Conservation (phyloP, 2,329 filamentous ascomycete genomes). For the Elsinoe necatrix region DNA sequence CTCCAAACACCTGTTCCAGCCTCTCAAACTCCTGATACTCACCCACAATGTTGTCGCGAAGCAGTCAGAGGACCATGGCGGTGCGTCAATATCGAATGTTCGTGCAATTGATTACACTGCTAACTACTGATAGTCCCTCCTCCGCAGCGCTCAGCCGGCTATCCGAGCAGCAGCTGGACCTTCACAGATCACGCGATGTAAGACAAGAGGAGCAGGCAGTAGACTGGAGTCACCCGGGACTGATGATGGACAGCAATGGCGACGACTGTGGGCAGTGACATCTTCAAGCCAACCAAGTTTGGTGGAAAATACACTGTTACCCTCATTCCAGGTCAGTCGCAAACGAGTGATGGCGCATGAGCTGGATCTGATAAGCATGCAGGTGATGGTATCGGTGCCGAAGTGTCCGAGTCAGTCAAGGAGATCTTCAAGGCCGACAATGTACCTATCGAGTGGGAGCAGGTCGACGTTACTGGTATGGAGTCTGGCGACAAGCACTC, state of each 20-base stretch:
- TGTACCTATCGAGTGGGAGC: slow-evolving; percentile 97
- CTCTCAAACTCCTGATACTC: slow-evolving; percentile 18
- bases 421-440: slow-evolving; percentile 99
- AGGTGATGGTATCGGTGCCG: slow-evolving; percentile 93
- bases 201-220: slow-evolving; percentile 23
- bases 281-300: slow-evolving; percentile 98
- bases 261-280: slow-evolving; percentile 75
- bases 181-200: slow-evolving; percentile 48
- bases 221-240: slow-evolving; percentile 20
- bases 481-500: slow-evolving; percentile 77
- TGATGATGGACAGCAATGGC: slow-evolving; percentile 48
- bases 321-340: slow-evolving; percentile 72
- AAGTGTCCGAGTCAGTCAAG: slow-evolving; percentile 97
- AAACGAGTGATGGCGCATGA: slow-evolving; percentile 8
- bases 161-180: slow-evolving; percentile 41
- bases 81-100: slow-evolving; percentile 16
- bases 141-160: slow-evolving; percentile 45
- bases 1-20: slow-evolving; percentile 6
- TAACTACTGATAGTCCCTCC: slow-evolving; percentile 41
- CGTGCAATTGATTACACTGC: slow-evolving; percentile 24
- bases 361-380: slow-evolving; percentile 11
- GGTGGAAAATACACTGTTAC: slow-evolving; percentile 99
- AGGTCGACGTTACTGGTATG: slow-evolving; percentile 89
- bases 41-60: slow-evolving; percentile 39
- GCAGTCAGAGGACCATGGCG: slow-evolving; percentile 23